Percentiles rank a stretch among this genome's conserved stretches.
phyloP scores from a whole-genome alignment of 2,329 filamentous ascomycete genomes.

The Fusarium austroafricanum region DNA sequence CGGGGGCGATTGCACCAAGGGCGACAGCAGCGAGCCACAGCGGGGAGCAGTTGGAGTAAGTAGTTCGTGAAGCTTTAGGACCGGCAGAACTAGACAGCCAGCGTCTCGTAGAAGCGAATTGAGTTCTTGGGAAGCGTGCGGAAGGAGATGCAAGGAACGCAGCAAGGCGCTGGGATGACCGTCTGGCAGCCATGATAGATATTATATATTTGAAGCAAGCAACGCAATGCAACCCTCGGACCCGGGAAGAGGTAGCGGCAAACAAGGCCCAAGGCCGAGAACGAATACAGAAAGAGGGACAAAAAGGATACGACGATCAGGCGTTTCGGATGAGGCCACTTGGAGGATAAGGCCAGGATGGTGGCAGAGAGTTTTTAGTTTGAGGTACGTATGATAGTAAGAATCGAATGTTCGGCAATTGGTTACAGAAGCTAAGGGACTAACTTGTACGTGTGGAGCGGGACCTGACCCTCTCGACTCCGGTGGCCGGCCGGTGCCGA shows the following conservation, averaged over 20 bases:
- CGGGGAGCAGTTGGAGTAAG: constrained; percentile 33
- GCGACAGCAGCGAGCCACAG: constrained; percentile 55
- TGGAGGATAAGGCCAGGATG: constrained; percentile 28
- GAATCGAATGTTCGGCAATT: constrained; percentile 49
- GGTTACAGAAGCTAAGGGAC: constrained; percentile 22
- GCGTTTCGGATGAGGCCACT: constrained; percentile 46
- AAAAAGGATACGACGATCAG: constrained; percentile 34
- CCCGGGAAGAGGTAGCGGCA: constrained; percentile 15
- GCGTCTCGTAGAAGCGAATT: constrained; percentile 45
- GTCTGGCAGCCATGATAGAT: constrained; percentile 50
- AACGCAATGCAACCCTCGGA: constrained; percentile 8
- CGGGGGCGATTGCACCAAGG: constrained; percentile 62
- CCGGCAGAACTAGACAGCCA: constrained; percentile 44
- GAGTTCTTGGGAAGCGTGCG: constrained; percentile 38
- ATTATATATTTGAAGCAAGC: constrained; percentile 35
- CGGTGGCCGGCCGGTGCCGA: constrained; percentile 27
- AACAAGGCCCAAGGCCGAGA: constrained; percentile 13
- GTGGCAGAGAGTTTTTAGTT: constrained; percentile 28
- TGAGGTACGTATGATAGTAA: constrained; percentile 43
- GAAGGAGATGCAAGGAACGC: constrained; percentile 46
- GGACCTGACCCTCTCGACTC: constrained; percentile 14
- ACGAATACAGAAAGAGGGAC: constrained; percentile 22
- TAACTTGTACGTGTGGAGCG: constrained; percentile 7
- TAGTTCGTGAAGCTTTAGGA: constrained; percentile 34
- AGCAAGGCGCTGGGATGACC: constrained; percentile 48